Evolutionary conservation across 2,329 filamentous ascomycete species (phyloP), one percentile per base, ranked within the genome.

Genomic region (Didymella pomorum): DNA sequence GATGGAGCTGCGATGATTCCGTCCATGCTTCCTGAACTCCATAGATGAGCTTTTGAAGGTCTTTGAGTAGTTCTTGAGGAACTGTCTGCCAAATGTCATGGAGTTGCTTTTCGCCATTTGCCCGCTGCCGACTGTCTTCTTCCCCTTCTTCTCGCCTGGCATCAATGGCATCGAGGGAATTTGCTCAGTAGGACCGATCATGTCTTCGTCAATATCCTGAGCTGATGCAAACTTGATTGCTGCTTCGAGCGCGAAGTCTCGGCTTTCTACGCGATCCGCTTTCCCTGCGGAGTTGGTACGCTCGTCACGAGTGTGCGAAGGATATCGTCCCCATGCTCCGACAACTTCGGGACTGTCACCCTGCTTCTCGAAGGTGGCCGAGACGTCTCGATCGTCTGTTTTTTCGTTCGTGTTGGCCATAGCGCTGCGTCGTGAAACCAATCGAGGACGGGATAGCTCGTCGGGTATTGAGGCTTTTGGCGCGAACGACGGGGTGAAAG

Each of bases 41-140:
- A 64, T 71, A 65, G 65, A 80, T 37, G 77, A 75, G 43, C 70
- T 73, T 49, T 73, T 74, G 65, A 82, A 80, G 7, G 82, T 68
- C 20, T 72, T 78, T 2, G 74, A 70, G 58, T 82, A 83, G 53
- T 82, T 81, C 43, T 76, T 78, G 26, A 79, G 59, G 21, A 82
- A 73, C 1, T 62, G 68, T 16, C 74, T 76, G 6, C 76, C 73
- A 54, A 81, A 78, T 0, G 73, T 79, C 70, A 79, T 76, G 1
- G 78, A 79, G 26, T 72, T 71, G 46, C 76, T 79, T 79, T 89
- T 91, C 21, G 91, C 83, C 37, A 87, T 87, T 64, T 92, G 87
- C 55, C 84, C 82, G 60, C 87, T 88, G 45, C 85, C 85, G 23
- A 82, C 79, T 72, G 89, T 89, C 69, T 89, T 87, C 54, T 79